Percentiles rank a stretch among this genome's conserved stretches.
These are phyloP conservation scores for Taphrina communis DNA, from an alignment of 1,139 yeast genomes.

Conservation along the genomic window DNA sequence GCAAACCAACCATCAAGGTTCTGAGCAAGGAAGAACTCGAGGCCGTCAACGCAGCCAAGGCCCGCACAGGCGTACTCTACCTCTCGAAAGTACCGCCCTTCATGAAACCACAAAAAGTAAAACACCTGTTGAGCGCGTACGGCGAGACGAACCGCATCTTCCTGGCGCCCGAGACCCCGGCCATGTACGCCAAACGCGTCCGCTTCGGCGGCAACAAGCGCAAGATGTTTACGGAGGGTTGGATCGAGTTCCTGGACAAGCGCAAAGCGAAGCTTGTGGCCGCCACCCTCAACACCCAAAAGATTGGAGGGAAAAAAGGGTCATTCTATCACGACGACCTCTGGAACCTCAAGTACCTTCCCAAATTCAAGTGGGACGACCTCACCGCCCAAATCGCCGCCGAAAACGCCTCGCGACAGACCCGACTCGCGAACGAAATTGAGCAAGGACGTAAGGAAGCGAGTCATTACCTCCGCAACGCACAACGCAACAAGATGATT, in stretches of 20 bases:
- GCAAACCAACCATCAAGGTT: constrained; percentile 47
- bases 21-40: constrained; percentile 50
- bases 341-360: constrained; percentile 83
- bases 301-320: constrained; percentile 88
- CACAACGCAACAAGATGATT: constrained; percentile 84
- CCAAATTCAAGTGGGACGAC: constrained; percentile 94
- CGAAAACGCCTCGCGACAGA: constrained; percentile 87
- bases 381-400: constrained; percentile 90
- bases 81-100: constrained; percentile 91
- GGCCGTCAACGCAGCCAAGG: constrained; percentile 54
- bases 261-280: constrained; percentile 90
- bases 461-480: constrained; percentile 79
- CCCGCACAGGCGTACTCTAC: constrained; percentile 86
- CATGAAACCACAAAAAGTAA: constrained; percentile 91
- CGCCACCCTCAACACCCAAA: constrained; percentile 81
- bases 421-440: constrained; percentile 83
- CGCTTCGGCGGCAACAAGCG: constrained; percentile 95
- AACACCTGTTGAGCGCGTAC: constrained; percentile 77
- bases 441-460: constrained; percentile 87
- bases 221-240: constrained; percentile 86
- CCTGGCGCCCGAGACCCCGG: constrained; percentile 81
- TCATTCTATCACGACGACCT: constrained; percentile 94
- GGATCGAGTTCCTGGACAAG: constrained; percentile 90
- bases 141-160: constrained; percentile 87
- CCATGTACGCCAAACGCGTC: constrained; percentile 68